Percentiles rank a stretch among this genome's conserved stretches.
Evolutionary conservation across 2,329 filamentous ascomycete species (phyloP).

Genomic region (Sporothrix variecibatus): DNA sequence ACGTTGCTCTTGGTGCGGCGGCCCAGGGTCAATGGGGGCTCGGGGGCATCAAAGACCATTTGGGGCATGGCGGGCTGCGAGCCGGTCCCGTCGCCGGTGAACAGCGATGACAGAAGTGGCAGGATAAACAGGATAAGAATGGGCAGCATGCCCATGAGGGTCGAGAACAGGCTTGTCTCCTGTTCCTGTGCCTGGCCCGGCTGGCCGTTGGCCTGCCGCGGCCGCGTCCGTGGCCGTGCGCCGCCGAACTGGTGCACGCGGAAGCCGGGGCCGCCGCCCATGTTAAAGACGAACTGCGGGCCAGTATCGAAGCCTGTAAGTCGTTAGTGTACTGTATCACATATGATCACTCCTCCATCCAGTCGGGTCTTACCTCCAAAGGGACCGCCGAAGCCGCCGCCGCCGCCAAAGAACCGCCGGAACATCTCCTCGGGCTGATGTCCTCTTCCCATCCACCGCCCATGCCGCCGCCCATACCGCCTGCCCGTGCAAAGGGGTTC

Average conservation of each 20-base stretch:
- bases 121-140: slow-evolving; percentile 87
- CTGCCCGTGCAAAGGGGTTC: slow-evolving; percentile 32
- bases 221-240: slow-evolving; percentile 71
- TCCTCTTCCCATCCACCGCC: slow-evolving; percentile 80
- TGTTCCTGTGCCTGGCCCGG: slow-evolving; percentile 44
- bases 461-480: slow-evolving; percentile 54
- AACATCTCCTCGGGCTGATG: slow-evolving; percentile 95
- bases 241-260: slow-evolving; percentile 96
- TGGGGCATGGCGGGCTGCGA: slow-evolving; percentile 60
- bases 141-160: slow-evolving; percentile 76
- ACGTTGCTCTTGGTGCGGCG: slow-evolving; percentile 72
- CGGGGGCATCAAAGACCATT: slow-evolving; percentile 73
- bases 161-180: slow-evolving; percentile 54
- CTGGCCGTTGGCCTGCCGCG: slow-evolving; percentile 47
- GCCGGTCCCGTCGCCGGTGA: slow-evolving; percentile 57
- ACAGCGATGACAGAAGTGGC: slow-evolving; percentile 78
- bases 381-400: slow-evolving; percentile 53
- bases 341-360: too few species aligned
- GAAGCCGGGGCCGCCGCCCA: slow-evolving; percentile 87
- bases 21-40: slow-evolving; percentile 71
- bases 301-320: slow-evolving; percentile 68
- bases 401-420: slow-evolving; percentile 90
- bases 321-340: not conserved
- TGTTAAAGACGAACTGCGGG: slow-evolving; percentile 91
- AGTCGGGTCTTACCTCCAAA: slow-evolving; percentile 43